phyloP scores from a whole-genome alignment of 106 monocot species.

The Gastrodia elata region DNA sequence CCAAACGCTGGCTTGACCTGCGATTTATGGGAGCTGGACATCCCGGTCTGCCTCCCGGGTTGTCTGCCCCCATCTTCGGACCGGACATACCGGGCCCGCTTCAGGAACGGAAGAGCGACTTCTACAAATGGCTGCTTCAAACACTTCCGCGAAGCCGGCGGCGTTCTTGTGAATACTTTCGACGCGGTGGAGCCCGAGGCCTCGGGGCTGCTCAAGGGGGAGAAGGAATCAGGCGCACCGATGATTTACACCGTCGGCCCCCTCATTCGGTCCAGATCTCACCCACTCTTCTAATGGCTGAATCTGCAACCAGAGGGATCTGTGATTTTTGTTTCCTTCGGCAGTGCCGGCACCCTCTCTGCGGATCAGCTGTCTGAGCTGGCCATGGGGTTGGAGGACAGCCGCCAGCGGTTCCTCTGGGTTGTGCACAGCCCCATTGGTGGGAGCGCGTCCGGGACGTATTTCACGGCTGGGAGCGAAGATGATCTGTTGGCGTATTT shows the following conservation, averaged over 20 bases:
- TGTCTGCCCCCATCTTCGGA: conserved; percentile 25
- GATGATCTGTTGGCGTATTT: conserved; percentile 14
- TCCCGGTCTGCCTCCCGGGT: conserved; percentile 31
- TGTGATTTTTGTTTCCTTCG: conserved; percentile 53
- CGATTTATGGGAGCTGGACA: conserved; percentile 32
- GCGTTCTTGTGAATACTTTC: conserved; percentile 59
- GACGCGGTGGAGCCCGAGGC: conserved; percentile 35
- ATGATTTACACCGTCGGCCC: conserved; percentile 40
- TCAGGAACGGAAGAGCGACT: conserved; percentile 18
- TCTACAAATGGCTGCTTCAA: conserved; percentile 15
- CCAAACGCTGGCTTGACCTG: conserved; percentile 12
- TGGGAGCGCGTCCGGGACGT: conserved; percentile 2
- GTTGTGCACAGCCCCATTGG: conserved; percentile 26
- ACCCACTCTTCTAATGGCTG: conserved; percentile 38
- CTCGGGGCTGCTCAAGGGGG: conserved; percentile 6
- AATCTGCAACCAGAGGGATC: conserved; percentile 34
- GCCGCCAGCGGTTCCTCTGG: conserved; percentile 52
- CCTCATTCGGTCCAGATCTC: conserved; percentile 7
- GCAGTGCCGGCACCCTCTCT: conserved; percentile 49
- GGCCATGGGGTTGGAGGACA: conserved; percentile 42
- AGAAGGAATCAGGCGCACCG: conserved; percentile 1
- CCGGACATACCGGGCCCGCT: conserved; percentile 19
- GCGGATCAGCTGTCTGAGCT: conserved; percentile 33
- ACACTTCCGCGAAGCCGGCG: conserved; percentile 17
- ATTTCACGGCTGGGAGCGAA: conserved; percentile 7